Percentiles rank a stretch among this genome's conserved stretches.
Conservation (phyloP, 257 asterid species). For the Galeopsis tetrahit region DNA sequence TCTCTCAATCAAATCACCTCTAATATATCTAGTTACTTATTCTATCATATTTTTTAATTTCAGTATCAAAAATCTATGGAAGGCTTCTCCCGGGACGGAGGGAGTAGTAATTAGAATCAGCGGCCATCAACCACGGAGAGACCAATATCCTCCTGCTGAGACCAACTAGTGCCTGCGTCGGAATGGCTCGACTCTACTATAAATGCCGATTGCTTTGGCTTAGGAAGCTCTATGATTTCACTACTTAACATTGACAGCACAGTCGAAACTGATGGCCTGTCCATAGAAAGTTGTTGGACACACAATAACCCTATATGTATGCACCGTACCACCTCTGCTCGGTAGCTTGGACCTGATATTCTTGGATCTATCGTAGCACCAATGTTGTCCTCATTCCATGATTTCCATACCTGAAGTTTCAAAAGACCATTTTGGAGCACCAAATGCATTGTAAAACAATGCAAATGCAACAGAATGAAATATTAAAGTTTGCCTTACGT, state of each 20-base stretch:
- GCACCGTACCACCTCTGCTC: conserved; percentile 50
- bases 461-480: no score
- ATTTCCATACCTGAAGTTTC: conserved; percentile 54
- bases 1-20: no score
- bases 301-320: conserved; percentile 67
- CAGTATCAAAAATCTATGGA: no score
- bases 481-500: conserved; percentile 43
- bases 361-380: conserved; percentile 44
- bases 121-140: conserved; percentile 52
- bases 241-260: conserved; percentile 61
- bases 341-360: conserved; percentile 31
- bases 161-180: conserved; percentile 32
- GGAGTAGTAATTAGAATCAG: conserved; percentile 15
- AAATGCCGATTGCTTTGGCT: conserved; percentile 50
- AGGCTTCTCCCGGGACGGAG: neutral
- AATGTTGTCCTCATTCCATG: conserved; percentile 50
- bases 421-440: neutral
- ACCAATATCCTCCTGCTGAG: conserved; percentile 43
- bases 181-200: conserved; percentile 23
- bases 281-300: conserved; percentile 62
- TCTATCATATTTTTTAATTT: no score
- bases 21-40: no score
- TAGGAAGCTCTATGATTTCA: conserved; percentile 53
- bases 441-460: no score
- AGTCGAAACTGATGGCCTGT: conserved; percentile 55